These are phyloP conservation scores for Cystoderma amianthinum DNA, from an alignment of 768 basidiomycete species.

Conservation along the genomic window DNA sequence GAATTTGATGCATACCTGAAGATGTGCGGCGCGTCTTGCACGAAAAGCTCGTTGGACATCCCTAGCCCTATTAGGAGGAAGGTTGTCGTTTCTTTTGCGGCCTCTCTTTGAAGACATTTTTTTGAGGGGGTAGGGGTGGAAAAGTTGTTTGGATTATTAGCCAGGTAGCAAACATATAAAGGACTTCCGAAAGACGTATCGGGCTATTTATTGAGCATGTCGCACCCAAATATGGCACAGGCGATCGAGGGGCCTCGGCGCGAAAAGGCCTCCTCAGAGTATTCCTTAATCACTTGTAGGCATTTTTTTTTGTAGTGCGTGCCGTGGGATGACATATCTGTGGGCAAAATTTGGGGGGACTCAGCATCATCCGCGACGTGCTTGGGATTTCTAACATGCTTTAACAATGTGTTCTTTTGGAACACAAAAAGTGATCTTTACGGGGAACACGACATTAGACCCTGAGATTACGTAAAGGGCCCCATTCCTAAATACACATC, in stretches of 20 bases:
- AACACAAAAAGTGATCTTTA: no score
- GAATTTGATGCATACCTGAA: constrained; percentile 47
- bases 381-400: no score
- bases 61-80: constrained; percentile 76
- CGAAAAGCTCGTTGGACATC: constrained; percentile 90
- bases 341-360: no score
- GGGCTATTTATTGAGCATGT: constrained; percentile 12
- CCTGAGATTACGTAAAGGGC: no score
- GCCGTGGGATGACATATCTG: no score
- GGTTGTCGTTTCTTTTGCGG: constrained; percentile 75
- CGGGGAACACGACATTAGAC: no score
- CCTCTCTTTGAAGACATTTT: constrained; percentile 84
- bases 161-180: constrained; percentile 33
- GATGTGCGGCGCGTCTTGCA: constrained; percentile 81
- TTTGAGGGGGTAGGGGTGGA: constrained; percentile 20
- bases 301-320: no score
- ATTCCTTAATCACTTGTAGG: no score
- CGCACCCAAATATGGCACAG: not conserved
- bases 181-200: constrained; percentile 24
- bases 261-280: not conserved
- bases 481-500: no score
- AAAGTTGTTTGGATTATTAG: constrained; percentile 11
- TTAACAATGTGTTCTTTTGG: no score
- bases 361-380: no score
- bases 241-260: not conserved